A percentile compares a stretch with the other conserved stretches of the same genome.
phyloP scores from a whole-genome alignment of 495 filamentous ascomycete species.

The Terfezia boudieri region DNA sequence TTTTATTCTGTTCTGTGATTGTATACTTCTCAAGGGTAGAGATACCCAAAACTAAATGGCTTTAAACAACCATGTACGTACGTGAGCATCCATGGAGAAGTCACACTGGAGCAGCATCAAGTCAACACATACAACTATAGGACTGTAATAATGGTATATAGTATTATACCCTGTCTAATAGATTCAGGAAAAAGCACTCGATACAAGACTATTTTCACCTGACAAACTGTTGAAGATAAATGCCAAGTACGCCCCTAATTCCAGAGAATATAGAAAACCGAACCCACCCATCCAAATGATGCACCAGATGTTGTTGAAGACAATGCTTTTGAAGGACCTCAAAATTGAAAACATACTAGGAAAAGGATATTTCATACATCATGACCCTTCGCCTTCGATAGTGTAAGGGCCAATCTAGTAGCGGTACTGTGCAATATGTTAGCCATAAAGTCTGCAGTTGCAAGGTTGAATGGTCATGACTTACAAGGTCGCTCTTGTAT shows the following conservation, averaged over 20 bases:
- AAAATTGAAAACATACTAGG: not conserved
- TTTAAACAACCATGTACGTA: no score
- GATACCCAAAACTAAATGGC: no score
- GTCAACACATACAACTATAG: no score
- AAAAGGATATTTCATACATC: not conserved
- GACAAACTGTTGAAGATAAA: constrained; percentile 13
- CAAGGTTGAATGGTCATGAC: not conserved
- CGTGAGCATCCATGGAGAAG: no score
- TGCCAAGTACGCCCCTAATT: constrained; percentile 19
- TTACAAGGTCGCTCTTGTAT: constrained; percentile 39
- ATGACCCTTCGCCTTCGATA: no score
- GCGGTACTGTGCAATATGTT: not conserved
- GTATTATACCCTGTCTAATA: no score
- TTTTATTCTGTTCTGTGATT: no score
- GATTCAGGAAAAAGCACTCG: not conserved
- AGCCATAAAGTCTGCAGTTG: no score
- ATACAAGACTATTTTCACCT: not conserved
- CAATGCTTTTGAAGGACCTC: constrained; percentile 15
- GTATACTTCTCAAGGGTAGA: no score
- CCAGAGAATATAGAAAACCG: constrained; percentile 9
- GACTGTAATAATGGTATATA: no score
- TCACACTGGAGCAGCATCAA: no score
- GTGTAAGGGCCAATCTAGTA: not conserved
- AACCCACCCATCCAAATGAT: constrained; percentile 6
- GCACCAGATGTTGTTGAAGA: constrained; percentile 24